phyloP scores from a whole-genome alignment of 2,329 filamentous ascomycete species.

The Fusarium irregulare region DNA sequence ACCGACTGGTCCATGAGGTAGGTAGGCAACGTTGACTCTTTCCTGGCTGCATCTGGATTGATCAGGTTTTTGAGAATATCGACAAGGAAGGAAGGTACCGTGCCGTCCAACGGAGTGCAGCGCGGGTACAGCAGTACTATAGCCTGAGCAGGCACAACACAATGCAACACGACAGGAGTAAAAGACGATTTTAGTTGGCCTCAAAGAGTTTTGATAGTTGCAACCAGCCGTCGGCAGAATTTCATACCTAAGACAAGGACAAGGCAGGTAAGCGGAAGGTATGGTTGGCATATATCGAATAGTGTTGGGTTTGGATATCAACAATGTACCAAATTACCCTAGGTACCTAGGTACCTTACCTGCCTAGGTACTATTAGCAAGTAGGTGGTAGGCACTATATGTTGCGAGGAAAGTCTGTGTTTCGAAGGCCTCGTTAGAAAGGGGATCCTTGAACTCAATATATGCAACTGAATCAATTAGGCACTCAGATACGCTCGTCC shows the following conservation, averaged over 20 bases:
- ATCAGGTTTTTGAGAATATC: constrained; percentile 8
- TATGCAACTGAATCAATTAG: constrained; percentile 33
- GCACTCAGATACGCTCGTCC: constrained; percentile 16
- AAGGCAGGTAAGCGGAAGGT: constrained; percentile 19
- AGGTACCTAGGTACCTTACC: no score
- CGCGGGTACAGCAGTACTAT: background rate
- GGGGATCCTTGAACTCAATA: constrained; percentile 25
- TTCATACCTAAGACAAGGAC: constrained; percentile 1
- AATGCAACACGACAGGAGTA: constrained; percentile 6
- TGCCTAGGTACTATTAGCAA: background rate
- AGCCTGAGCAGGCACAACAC: background rate
- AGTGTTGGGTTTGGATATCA: constrained; percentile 14
- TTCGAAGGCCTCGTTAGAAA: constrained; percentile 39
- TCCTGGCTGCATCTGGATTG: constrained; percentile 5
- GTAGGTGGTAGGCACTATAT: background rate
- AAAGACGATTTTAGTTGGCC: constrained; percentile 31
- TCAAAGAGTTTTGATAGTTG: constrained; percentile 27
- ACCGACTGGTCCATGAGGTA: background rate
- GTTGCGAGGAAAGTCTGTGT: constrained; percentile 36
- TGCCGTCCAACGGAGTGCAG: background rate
- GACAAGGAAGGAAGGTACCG: constrained; percentile 22
- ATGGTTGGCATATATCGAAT: constrained; percentile 17
- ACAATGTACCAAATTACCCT: background rate
- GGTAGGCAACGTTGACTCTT: constrained; percentile 3
- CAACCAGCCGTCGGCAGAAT: constrained; percentile 29